Percentiles rank a stretch among this genome's conserved stretches.
These are phyloP conservation scores for Warburgia ugandensis DNA, from an alignment of 164 flowering plant species.

Conservation along the genomic window DNA sequence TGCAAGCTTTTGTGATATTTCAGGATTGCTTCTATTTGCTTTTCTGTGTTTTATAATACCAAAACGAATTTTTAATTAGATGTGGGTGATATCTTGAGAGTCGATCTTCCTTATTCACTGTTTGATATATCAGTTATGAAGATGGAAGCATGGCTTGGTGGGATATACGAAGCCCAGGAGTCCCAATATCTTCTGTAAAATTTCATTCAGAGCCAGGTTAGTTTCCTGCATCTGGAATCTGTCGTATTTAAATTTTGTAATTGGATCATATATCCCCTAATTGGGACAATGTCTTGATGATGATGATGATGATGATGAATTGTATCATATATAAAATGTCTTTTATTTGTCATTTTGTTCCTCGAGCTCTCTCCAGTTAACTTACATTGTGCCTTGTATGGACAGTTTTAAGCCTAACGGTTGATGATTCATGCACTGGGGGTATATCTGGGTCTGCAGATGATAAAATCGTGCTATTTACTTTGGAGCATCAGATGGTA, in stretches of 20 bases:
- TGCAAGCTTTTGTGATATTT: too few relatives aligned
- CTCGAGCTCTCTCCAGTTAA: too few relatives aligned
- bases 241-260: too few relatives aligned
- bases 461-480: slow-evolving; percentile 53
- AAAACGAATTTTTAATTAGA: too few relatives aligned
- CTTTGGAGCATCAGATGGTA: slow-evolving; percentile 63
- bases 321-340: too few relatives aligned
- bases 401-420: slow-evolving; percentile 61
- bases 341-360: too few relatives aligned
- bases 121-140: slow-evolving; percentile 53
- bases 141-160: slow-evolving; percentile 90
- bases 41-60: too few relatives aligned
- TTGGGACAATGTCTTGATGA: too few relatives aligned
- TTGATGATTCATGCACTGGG: slow-evolving; percentile 59
- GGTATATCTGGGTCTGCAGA: slow-evolving; percentile 89
- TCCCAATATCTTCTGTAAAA: slow-evolving; percentile 61
- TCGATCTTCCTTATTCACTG: not conserved
- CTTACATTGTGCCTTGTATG: not conserved
- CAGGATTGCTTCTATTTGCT: too few relatives aligned
- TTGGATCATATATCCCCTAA: not conserved
- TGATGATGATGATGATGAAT: too few relatives aligned
- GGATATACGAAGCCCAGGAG: slow-evolving; percentile 71
- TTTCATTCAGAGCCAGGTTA: slow-evolving; percentile 86
- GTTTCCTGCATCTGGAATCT: not conserved
- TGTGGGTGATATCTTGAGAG: too few relatives aligned